phyloP scores from a whole-genome alignment of 1,139 yeast species.

The Suhomyces atakaporum region DNA sequence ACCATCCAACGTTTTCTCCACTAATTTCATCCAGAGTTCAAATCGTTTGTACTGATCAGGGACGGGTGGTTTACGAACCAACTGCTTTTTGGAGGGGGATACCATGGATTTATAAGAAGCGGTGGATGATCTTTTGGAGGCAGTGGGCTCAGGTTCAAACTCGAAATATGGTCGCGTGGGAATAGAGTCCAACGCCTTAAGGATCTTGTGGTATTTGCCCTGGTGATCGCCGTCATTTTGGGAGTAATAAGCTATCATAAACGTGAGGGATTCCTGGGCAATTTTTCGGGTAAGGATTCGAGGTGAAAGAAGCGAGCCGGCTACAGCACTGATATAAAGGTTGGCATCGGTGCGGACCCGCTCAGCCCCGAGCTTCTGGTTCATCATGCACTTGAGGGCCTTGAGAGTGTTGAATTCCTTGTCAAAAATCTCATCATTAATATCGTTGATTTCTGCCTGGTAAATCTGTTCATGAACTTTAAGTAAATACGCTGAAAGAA shows the following conservation, averaged over 20 bases:
- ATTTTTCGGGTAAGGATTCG: slow-evolving; percentile 73
- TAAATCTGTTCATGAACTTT: slow-evolving; percentile 43
- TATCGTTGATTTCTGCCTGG: slow-evolving; percentile 37
- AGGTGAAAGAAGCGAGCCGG: slow-evolving; percentile 53
- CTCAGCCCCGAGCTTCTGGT: slow-evolving; percentile 47
- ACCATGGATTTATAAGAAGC: slow-evolving; percentile 5
- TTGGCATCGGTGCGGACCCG: slow-evolving; percentile 45
- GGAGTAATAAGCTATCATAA: slow-evolving; percentile 46
- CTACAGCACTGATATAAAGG: slow-evolving; percentile 42
- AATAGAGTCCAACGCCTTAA: slow-evolving; percentile 63
- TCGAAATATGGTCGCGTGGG: slow-evolving; percentile 64
- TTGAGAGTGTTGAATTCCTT: slow-evolving; percentile 50
- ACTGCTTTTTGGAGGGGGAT: slow-evolving; percentile 21
- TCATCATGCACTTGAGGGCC: slow-evolving; percentile 51
- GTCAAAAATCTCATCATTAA: slow-evolving; percentile 48
- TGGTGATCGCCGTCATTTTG: slow-evolving; percentile 30
- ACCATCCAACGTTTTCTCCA: slow-evolving; percentile 78
- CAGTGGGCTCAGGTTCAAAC: slow-evolving; percentile 15
- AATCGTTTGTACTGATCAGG: slow-evolving; percentile 56
- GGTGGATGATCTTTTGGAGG: slow-evolving; percentile 16
- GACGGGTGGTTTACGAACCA: slow-evolving; percentile 44
- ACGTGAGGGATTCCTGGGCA: slow-evolving; percentile 73
- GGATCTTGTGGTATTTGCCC: slow-evolving; percentile 62
- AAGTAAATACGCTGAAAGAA: slow-evolving; percentile 51
- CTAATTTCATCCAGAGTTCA: slow-evolving; percentile 81